Evolutionary conservation across 2,329 filamentous ascomycete species (phyloP).

Genomic region (Fusarium sp.): DNA sequence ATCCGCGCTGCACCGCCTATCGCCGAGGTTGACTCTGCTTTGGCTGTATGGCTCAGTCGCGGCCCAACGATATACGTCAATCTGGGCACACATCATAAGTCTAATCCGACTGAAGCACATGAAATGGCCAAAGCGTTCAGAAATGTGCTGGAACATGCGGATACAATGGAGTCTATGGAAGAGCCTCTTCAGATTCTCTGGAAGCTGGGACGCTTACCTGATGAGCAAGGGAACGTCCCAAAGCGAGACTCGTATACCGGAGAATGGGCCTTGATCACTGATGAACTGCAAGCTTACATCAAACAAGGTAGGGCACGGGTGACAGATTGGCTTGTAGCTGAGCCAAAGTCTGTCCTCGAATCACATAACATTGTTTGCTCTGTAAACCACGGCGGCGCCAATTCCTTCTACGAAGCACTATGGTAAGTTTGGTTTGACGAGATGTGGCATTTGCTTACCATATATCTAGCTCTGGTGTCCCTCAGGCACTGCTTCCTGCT

Average conservation of each 20-base stretch:
- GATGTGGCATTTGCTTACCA: no score
- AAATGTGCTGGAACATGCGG: neutral
- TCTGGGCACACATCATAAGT: neutral
- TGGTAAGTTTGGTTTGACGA: no score
- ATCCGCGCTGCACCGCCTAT: neutral
- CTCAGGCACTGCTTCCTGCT: neutral
- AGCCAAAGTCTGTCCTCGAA: neutral
- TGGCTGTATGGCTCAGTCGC: neutral
- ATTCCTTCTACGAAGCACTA: neutral
- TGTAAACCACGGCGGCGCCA: neutral
- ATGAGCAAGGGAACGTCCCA: neutral
- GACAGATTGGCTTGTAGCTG: neutral
- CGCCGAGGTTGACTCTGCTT: accelerated
- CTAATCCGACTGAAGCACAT: neutral
- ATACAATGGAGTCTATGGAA: accelerated
- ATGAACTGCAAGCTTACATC: neutral
- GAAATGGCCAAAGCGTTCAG: neutral
- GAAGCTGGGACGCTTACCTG: neutral
- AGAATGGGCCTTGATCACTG: neutral
- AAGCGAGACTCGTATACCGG: neutral
- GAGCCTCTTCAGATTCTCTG: neutral
- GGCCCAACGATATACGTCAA: neutral
- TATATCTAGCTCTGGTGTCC: neutral
- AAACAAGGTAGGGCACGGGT: neutral
- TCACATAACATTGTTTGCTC: neutral